These are phyloP conservation scores for Puccinellia tenuiflora DNA, from an alignment of 176 grass and related monocot genomes.

Conservation along the genomic window DNA sequence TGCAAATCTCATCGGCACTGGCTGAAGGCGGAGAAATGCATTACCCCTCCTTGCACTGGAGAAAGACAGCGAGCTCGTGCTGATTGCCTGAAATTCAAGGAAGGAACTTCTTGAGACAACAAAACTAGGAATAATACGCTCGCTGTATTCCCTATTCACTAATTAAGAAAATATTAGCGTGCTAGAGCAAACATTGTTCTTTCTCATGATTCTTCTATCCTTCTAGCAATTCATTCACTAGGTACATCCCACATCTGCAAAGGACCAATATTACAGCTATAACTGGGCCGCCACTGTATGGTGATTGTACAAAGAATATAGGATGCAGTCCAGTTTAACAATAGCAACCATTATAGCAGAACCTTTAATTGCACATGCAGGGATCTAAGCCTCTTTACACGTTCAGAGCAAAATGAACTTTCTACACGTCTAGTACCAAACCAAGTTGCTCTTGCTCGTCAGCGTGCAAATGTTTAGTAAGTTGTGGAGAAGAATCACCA, in stretches of 20 bases:
- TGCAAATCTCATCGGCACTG: slow-evolving; percentile 19
- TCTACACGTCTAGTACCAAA: not conserved
- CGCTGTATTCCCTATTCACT: not conserved
- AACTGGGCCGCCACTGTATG: not conserved
- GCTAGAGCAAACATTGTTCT: not conserved
- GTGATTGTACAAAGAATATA: not conserved
- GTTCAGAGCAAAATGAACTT: not conserved
- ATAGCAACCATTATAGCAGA: not conserved
- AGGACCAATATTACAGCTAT: not conserved
- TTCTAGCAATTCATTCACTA: not conserved
- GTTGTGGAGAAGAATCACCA: not conserved
- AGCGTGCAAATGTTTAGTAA: not conserved
- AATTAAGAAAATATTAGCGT: not conserved
- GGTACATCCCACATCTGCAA: not conserved
- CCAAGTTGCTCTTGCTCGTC: not conserved
- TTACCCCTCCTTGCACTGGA: slow-evolving; percentile 21
- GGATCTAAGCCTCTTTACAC: not conserved
- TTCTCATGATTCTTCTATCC: not conserved
- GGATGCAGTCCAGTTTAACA: not conserved
- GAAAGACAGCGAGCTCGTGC: slow-evolving; percentile 29
- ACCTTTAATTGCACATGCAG: not conserved
- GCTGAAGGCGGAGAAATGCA: slow-evolving; percentile 33
- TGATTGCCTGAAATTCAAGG: slow-evolving; percentile 26
- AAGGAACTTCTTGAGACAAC: not conserved
- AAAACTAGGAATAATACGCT: not conserved